Percentiles rank a stretch among this genome's conserved stretches.
Evolutionary conservation across 2,329 filamentous ascomycete genomes (phyloP).

Genomic region (Pseudogymnoascus sp.): DNA sequence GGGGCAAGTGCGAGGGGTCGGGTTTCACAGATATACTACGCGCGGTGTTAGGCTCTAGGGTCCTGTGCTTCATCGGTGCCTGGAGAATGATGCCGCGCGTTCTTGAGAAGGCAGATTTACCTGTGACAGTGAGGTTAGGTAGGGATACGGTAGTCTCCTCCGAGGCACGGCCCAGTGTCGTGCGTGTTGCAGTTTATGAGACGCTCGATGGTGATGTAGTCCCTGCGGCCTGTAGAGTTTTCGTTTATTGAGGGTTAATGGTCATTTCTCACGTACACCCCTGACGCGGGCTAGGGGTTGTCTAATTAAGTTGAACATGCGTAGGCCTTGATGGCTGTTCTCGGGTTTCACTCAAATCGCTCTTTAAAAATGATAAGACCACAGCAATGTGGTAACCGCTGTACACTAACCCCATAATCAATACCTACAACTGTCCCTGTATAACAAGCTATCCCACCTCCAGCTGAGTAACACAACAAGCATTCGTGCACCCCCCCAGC

Average conservation of each 20-base stretch:
- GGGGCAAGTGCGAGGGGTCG: neutral
- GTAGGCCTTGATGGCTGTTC: neutral
- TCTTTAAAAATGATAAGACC: neutral
- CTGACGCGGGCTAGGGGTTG: neutral
- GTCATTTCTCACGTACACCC: no score
- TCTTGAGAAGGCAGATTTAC: no score
- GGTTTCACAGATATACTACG: neutral
- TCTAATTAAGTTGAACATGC: neutral
- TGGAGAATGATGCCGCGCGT: neutral
- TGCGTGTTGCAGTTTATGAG: no score
- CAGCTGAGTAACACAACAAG: neutral
- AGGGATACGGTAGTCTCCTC: no score
- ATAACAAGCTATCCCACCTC: neutral
- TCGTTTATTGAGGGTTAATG: no score
- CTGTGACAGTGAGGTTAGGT: no score
- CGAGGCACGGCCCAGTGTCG: no score
- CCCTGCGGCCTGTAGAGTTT: no score
- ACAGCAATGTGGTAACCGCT: neutral
- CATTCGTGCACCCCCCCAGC: neutral
- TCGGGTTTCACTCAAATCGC: neutral
- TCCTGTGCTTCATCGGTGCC: neutral
- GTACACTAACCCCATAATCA: neutral
- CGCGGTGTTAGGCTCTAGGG: neutral
- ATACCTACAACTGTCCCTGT: neutral
- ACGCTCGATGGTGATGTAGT: no score